Percentiles rank a stretch among this genome's conserved stretches.
Conservation (phyloP, 331 rosid genomes). For the Arachis monticola region DNA sequence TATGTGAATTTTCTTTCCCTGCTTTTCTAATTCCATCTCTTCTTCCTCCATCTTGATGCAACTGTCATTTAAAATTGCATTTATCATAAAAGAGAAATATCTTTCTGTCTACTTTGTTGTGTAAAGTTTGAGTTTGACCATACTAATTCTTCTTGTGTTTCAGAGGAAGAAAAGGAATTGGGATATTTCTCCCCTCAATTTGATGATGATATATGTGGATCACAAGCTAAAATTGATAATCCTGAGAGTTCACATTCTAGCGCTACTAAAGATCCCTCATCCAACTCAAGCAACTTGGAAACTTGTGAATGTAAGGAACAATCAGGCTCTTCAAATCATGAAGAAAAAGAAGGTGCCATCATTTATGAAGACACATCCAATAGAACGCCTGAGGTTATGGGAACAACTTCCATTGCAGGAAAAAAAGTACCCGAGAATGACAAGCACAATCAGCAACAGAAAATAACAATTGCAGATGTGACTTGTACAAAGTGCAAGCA, state of each 20-base stretch:
- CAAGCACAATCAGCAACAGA: slow-evolving; percentile 31
- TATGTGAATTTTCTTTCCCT: neutral
- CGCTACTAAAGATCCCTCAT: slow-evolving; percentile 18
- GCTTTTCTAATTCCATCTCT: neutral
- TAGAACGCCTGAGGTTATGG: slow-evolving; percentile 42
- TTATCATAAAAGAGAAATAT: slow-evolving; percentile 19
- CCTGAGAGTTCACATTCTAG: slow-evolving; percentile 36
- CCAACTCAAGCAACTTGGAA: slow-evolving; percentile 35
- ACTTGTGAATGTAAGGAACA: slow-evolving; percentile 34
- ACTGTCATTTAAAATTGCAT: slow-evolving; percentile 18
- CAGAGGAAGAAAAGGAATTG: slow-evolving; percentile 59
- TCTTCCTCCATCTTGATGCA: neutral
- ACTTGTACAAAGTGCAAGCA: slow-evolving; percentile 74
- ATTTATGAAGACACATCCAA: slow-evolving; percentile 31
- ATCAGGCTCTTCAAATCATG: slow-evolving; percentile 29
- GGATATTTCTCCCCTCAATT: slow-evolving; percentile 64
- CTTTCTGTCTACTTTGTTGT: slow-evolving; percentile 13
- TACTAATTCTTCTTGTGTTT: slow-evolving; percentile 33
- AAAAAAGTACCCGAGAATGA: slow-evolving; percentile 35
- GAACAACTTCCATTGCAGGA: slow-evolving; percentile 39
- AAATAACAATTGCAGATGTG: slow-evolving; percentile 65
- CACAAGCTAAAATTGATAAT: slow-evolving; percentile 36
- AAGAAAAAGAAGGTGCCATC: slow-evolving; percentile 30
- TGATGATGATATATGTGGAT: slow-evolving; percentile 44
- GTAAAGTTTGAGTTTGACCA: slow-evolving; percentile 20